A percentile compares a stretch with the other conserved stretches of the same genome.
These are phyloP conservation scores for Claviceps pusilla DNA, from an alignment of 2,329 filamentous ascomycete genomes.

Conservation along the genomic window DNA sequence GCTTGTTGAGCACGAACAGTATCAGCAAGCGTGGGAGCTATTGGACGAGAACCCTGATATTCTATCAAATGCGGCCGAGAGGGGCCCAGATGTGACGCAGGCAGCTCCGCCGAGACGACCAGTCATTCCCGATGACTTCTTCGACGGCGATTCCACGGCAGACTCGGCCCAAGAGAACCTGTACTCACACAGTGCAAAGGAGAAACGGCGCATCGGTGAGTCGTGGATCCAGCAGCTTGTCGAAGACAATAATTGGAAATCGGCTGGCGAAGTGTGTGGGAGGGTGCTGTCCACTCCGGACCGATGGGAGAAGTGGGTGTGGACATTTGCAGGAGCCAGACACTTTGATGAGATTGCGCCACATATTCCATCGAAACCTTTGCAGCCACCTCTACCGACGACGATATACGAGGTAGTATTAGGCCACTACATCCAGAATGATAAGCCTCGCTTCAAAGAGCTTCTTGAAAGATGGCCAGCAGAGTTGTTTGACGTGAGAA, in stretches of 20 bases:
- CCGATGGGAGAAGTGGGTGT: conserved; percentile 92
- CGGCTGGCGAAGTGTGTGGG: conserved; percentile 66
- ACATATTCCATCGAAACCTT: conserved; percentile 62
- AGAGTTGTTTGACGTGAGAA: conserved; percentile 67
- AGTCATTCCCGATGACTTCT: conserved; percentile 45
- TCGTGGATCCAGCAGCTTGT: conserved; percentile 84
- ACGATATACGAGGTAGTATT: conserved; percentile 81
- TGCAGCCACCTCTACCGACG: conserved; percentile 64
- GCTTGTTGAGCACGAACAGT: conserved; percentile 68
- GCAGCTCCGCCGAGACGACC: conserved; percentile 27
- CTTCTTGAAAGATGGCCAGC: conserved; percentile 72
- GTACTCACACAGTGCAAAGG: conserved; percentile 59
- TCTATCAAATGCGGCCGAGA: conserved; percentile 28
- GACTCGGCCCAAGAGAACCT: conserved; percentile 43
- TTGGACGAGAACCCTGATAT: conserved; percentile 77
- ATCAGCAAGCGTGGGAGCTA: conserved; percentile 76
- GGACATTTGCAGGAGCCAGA: conserved; percentile 72
- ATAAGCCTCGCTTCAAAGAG: conserved; percentile 61
- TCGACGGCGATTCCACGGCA: conserved; percentile 48
- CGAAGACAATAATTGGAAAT: conserved; percentile 55
- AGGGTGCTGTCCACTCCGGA: conserved; percentile 67
- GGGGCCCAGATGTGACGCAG: conserved; percentile 22
- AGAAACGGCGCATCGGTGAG: conserved; percentile 83
- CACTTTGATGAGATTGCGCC: conserved; percentile 82
- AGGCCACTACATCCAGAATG: conserved; percentile 69